phyloP scores from a whole-genome alignment of 2,329 filamentous ascomycete species.

The Rutstroemia sp. region DNA sequence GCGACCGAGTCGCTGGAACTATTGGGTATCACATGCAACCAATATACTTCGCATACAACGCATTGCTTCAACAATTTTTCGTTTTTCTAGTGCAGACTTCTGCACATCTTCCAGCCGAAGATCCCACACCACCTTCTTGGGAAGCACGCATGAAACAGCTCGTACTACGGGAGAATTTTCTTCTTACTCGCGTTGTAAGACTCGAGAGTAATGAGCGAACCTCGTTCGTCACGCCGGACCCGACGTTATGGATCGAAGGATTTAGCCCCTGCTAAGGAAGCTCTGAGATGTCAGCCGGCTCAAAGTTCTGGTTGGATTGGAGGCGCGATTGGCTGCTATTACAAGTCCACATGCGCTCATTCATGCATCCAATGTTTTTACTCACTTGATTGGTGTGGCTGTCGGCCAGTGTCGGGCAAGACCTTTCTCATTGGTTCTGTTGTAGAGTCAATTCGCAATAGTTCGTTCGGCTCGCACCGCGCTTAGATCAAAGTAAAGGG shows the following conservation, averaged over 20 bases:
- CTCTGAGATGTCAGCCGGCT: not conserved
- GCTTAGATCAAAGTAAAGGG: not conserved
- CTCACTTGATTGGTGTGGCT: not conserved
- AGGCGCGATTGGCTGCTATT: not conserved
- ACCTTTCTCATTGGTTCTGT: not conserved
- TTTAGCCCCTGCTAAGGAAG: not conserved
- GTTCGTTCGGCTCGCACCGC: not conserved
- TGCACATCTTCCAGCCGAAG: not conserved
- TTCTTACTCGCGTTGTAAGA: not conserved
- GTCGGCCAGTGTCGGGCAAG: not conserved
- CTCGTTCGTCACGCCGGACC: not conserved
- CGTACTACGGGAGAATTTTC: not conserved
- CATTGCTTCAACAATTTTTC: not conserved
- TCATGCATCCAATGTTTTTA: too few relatives aligned
- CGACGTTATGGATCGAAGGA: not conserved
- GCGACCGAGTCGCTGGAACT: not conserved
- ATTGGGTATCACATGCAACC: not conserved
- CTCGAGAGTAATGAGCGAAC: not conserved
- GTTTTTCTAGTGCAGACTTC: not conserved
- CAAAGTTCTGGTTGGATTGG: not conserved
- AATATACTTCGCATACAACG: not conserved
- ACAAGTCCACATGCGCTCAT: not conserved
- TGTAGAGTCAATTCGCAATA: not conserved
- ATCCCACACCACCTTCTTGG: too few relatives aligned
- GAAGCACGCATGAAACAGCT: not conserved